Conservation (phyloP, 192 early-diverging fungal species). For the Chytriomyces sp. region DNA sequence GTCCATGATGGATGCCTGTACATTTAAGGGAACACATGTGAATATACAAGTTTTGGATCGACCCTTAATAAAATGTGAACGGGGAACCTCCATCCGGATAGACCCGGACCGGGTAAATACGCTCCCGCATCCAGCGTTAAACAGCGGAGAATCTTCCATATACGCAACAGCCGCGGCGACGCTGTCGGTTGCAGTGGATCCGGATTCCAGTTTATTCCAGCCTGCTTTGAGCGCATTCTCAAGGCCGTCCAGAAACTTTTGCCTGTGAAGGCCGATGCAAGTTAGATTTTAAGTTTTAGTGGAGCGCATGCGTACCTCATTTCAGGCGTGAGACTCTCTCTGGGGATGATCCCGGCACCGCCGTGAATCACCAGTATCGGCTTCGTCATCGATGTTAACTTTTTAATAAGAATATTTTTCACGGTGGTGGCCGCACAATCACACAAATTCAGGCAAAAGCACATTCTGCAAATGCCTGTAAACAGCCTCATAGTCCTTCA, state of each 20-base stretch:
- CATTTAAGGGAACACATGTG: no score
- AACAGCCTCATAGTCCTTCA: slow-evolving; percentile 28
- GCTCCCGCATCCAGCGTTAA: slow-evolving; percentile 56
- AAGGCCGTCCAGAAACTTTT: slow-evolving; percentile 39
- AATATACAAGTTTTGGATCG: no score
- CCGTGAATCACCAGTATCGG: slow-evolving; percentile 38
- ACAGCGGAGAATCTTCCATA: slow-evolving; percentile 52
- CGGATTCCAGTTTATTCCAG: slow-evolving; percentile 31
- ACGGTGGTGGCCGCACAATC: no score
- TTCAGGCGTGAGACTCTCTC: slow-evolving; percentile 35
- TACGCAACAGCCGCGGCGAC: slow-evolving; percentile 28
- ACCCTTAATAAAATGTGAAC: neutral
- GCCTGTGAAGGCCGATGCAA: no score
- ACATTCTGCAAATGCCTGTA: slow-evolving; percentile 14
- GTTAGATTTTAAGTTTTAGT: no score
- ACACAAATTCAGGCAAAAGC: neutral
- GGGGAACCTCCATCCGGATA: slow-evolving; percentile 38
- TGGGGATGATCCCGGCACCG: slow-evolving; percentile 47
- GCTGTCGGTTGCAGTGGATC: slow-evolving; percentile 46
- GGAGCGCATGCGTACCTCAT: neutral
- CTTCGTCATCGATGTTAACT: neutral
- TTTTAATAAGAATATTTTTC: no score
- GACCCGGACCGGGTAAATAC: slow-evolving; percentile 49
- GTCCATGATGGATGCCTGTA: slow-evolving; percentile 56
- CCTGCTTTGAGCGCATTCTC: slow-evolving; percentile 45